Base-by-base conservation (phyloP, 331 rosid species). In the Malus hybrid region DNA sequence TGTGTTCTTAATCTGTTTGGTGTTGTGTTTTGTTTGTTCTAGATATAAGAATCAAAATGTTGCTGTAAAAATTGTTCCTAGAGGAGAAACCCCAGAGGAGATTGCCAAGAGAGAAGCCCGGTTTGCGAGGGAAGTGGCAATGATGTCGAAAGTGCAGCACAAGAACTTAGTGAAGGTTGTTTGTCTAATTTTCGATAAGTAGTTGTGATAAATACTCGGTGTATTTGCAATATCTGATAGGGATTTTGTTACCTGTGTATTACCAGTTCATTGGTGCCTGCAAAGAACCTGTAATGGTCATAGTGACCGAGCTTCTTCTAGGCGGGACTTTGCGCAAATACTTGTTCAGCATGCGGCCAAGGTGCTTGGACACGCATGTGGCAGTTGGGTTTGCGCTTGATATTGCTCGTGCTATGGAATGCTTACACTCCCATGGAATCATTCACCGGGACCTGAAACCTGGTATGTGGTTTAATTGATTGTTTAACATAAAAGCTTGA, bases 371-470 rank as follows among this genome's bases (percentile, higher is more conserved):
- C 73, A 86, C 76, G 76, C 79, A 62, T 16, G 90, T 91, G 68
- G 97, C 91, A 5, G 88, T 93, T 70, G 96, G 91, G 75, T 93
- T 88, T 80, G 96, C 98, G 59, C 97, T 93, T 82, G 98, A 91
- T 76, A 91, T 93, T 77, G 94, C 97, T 39, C 89, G 98, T 60
- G 97, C 98, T 22, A 91, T 89, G 91, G 98, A 91, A 73, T 91
- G 97, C 83, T 84, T 93, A 77, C 98, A 93, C 82, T 84, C 97
- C 64, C 97, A 91, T 14, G 97, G 97, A 84, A 93, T 93, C 81
- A 93, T 93, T 81, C 98, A 93, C 77, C 93, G 97, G 7, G 98
- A 93, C 88, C 92, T 93, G 70, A 93, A 93, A 75, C 98, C 98
- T 6, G 98, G 98, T 93, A 91, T 42, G 5, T 69, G 28, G 18